Conservation (phyloP, 2,329 filamentous ascomycete genomes). For the Huntiella savannae region DNA sequence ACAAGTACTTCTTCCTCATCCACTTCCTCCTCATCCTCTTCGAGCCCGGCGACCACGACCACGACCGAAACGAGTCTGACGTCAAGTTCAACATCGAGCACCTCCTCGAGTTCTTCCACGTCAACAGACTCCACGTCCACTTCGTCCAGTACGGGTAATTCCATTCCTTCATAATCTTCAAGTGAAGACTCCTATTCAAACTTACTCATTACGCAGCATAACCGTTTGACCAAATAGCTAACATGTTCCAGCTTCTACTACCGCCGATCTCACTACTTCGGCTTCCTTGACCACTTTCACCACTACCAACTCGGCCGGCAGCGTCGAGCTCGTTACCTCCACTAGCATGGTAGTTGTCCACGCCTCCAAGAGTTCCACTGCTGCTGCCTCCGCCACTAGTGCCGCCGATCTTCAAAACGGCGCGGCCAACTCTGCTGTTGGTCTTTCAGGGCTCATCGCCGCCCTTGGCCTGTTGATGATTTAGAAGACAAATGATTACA, state of each 20-base stretch:
- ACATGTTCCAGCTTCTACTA: slow-evolving; percentile 9
- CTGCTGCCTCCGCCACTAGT: slow-evolving; percentile 13
- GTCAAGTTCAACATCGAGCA: neutral
- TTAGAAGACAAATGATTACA: too few relatives aligned
- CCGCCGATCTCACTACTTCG: slow-evolving; percentile 18
- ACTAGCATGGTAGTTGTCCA: slow-evolving; percentile 29
- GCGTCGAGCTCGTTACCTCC: slow-evolving; percentile 26
- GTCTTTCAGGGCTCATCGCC: neutral
- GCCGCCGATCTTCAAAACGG: slow-evolving; percentile 21
- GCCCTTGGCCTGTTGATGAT: neutral
- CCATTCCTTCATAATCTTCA: neutral
- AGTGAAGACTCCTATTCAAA: neutral
- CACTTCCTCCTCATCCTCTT: neutral
- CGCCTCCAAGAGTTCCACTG: slow-evolving; percentile 16
- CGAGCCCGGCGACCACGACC: neutral
- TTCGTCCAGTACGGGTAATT: neutral
- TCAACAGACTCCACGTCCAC: neutral
- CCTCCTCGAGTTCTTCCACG: neutral
- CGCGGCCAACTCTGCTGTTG: slow-evolving; percentile 14
- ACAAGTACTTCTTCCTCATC: neutral
- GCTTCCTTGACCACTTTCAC: slow-evolving; percentile 23
- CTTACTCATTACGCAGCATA: too few relatives aligned
- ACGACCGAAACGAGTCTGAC: neutral
- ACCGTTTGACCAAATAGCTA: neutral
- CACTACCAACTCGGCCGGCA: slow-evolving; percentile 27